Percentiles rank a stretch among this genome's conserved stretches.
phyloP scores from a whole-genome alignment of 108 stramenopile species.

The Cyclotella atomus region DNA sequence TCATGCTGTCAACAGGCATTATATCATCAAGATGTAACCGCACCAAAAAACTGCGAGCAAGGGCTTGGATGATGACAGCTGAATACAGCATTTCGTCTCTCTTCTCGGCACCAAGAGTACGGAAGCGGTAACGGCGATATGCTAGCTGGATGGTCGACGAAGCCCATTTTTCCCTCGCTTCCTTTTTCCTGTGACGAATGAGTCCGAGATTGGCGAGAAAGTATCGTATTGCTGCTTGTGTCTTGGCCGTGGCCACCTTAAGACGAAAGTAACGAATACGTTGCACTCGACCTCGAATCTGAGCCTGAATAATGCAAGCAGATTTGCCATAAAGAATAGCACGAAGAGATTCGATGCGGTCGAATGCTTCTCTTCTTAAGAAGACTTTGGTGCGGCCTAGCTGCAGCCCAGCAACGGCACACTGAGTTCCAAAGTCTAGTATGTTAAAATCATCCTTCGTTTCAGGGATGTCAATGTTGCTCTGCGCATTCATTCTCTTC shows the following conservation, averaged over 20 bases:
- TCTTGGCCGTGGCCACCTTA: constrained; percentile 50
- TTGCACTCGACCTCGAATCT: constrained; percentile 44
- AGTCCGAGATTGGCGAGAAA: constrained; percentile 50
- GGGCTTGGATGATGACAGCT: constrained; percentile 63
- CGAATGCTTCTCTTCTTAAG: constrained; percentile 60
- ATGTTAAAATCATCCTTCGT: constrained; percentile 35
- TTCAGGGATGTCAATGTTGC: constrained; percentile 49
- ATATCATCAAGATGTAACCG: constrained; percentile 37
- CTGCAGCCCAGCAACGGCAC: constrained; percentile 56
- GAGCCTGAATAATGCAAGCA: constrained; percentile 54
- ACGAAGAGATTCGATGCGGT: constrained; percentile 53
- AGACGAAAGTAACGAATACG: constrained; percentile 47
- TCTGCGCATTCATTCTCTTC: constrained; percentile 46
- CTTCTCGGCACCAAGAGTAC: constrained; percentile 41
- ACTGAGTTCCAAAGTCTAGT: constrained; percentile 51
- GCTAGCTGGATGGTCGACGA: constrained; percentile 46
- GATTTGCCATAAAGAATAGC: constrained; percentile 39
- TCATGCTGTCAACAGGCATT: too few relatives aligned
- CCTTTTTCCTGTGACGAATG: constrained; percentile 26
- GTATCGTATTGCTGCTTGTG: constrained; percentile 41
- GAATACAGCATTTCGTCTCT: constrained; percentile 44
- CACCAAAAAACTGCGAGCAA: constrained; percentile 58
- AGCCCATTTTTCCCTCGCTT: constrained; percentile 34
- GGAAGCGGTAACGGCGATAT: constrained; percentile 47
- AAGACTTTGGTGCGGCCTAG: constrained; percentile 68